These are phyloP conservation scores for Clonostachys rhizophaga DNA, from an alignment of 2,329 filamentous ascomycete genomes.

Conservation along the genomic window DNA sequence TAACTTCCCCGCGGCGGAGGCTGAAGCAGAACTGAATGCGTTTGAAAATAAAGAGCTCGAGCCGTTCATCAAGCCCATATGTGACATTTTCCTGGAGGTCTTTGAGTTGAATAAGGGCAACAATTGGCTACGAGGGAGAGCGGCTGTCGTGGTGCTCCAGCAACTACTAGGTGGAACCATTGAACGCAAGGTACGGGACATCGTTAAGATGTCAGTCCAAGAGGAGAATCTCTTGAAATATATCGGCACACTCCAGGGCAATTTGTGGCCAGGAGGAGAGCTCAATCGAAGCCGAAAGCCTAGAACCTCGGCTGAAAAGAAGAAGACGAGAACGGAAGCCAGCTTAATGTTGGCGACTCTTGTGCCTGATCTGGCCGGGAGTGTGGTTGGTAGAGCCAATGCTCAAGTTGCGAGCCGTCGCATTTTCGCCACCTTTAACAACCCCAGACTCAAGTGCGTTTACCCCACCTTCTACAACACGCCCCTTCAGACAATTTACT, in stretches of 20 bases:
- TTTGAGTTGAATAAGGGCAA: conserved; percentile 94
- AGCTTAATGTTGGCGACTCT: conserved; percentile 85
- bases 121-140: conserved; percentile 93
- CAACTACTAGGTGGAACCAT: conserved; percentile 94
- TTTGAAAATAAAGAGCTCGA: conserved; percentile 88
- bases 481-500: conserved; percentile 4
- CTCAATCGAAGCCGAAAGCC: conserved; percentile 42
- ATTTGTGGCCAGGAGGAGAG: conserved; percentile 75
- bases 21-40: conserved; percentile 88
- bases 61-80: conserved; percentile 97
- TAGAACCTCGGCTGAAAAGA: conserved; percentile 68
- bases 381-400: conserved; percentile 88
- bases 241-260: conserved; percentile 66
- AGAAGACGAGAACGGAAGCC: conserved; percentile 79
- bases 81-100: conserved; percentile 92
- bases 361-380: conserved; percentile 85
- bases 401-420: conserved; percentile 85
- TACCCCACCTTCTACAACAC: too few species aligned
- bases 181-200: conserved; percentile 89
- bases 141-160: conserved; percentile 93
- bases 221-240: conserved; percentile 78
- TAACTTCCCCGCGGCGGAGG: conserved; percentile 59
- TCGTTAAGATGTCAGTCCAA: conserved; percentile 65
- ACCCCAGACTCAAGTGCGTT: conserved; percentile 79
- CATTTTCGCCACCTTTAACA: conserved; percentile 89